Conservation (phyloP, 2,329 filamentous ascomycete species). For the Ophiobolus disseminans region DNA sequence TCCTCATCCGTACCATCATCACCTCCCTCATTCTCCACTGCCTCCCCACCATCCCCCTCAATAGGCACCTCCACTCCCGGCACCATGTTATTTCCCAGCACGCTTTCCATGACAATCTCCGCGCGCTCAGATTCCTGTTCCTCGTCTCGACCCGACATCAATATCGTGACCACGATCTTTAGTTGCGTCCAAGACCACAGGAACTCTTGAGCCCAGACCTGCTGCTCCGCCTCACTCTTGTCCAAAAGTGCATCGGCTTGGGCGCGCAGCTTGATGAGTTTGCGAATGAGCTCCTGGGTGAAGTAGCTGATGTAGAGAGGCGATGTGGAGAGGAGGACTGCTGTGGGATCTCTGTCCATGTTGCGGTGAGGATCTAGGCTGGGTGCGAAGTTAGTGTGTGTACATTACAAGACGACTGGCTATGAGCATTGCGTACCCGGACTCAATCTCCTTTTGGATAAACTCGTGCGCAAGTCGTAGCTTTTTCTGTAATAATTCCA, state of each 20-base stretch:
- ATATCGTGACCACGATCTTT: background rate
- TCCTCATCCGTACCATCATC: background rate
- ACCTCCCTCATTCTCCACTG: background rate
- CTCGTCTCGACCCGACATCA: background rate
- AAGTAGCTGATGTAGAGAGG: background rate
- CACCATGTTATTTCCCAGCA: background rate
- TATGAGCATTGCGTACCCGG: too few species aligned
- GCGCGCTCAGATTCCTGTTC: background rate
- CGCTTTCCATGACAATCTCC: background rate
- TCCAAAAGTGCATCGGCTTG: background rate
- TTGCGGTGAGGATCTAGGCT: background rate
- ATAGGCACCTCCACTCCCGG: background rate
- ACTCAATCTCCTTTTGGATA: too few species aligned
- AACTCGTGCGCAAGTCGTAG: too few species aligned
- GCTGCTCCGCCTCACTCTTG: background rate
- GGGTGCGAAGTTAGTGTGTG: background rate
- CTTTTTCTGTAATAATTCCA: too few species aligned
- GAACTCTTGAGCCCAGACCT: background rate
- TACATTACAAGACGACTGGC: too few species aligned
- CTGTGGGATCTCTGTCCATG: background rate
- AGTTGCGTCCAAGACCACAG: background rate
- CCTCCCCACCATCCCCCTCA: background rate
- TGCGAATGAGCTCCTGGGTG: background rate
- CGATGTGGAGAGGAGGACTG: background rate
- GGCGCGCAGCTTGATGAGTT: background rate